Percentiles rank a stretch among this genome's conserved stretches.
These are phyloP conservation scores for Rhizophagus prolifer DNA, from an alignment of 192 early-diverging fungal genomes.

Conservation along the genomic window DNA sequence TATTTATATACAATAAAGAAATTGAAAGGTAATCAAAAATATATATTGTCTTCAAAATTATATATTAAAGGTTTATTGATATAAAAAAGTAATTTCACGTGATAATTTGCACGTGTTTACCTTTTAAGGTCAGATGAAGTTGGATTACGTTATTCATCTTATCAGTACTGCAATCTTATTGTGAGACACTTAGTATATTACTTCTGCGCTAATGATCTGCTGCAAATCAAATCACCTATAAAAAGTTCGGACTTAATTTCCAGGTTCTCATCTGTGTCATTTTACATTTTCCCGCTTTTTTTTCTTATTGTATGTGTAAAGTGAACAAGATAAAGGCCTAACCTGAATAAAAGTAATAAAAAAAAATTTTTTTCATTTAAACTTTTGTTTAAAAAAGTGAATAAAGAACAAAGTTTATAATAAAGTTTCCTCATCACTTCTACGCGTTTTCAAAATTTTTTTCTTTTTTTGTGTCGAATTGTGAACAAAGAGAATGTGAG, in stretches of 20 bases:
- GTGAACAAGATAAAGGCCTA: not conserved
- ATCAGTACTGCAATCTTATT: no score
- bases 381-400: not conserved
- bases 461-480: not conserved
- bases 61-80: no score
- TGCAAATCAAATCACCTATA: not conserved
- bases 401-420: conserved; percentile 1
- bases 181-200: no score
- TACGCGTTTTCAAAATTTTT: not conserved
- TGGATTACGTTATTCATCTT: no score
- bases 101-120: no score
- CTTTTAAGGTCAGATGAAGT: no score
- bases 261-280: not conserved
- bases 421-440: not conserved
- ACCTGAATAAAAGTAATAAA: not conserved
- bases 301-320: not conserved
- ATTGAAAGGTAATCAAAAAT: no score
- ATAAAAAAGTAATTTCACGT: no score
- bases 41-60: no score
- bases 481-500: not conserved
- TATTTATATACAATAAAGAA: no score
- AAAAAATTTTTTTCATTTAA: not conserved
- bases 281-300: not conserved
- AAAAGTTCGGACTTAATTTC: not conserved
- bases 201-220: not conserved